Evolutionary conservation across 345 rosid species (phyloP).

Genomic region (Punica granatum): DNA sequence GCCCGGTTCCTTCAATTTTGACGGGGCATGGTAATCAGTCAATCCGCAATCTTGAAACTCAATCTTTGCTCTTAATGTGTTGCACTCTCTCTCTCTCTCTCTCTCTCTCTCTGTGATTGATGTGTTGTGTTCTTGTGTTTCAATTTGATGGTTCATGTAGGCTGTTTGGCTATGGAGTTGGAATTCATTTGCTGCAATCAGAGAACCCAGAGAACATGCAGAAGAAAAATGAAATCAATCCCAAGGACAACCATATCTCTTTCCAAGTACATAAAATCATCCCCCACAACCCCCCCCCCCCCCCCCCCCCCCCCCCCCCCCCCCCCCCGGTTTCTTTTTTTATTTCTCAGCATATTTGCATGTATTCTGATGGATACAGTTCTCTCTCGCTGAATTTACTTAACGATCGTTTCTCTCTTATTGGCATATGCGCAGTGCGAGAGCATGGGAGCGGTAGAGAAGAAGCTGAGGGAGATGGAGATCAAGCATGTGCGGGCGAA

Average conservation of each 20-base stretch:
- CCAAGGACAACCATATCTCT: constrained; percentile 83
- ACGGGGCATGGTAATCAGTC: constrained; percentile 75
- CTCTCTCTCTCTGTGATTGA: background rate
- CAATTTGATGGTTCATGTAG: constrained; percentile 15
- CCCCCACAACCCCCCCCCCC: too few relatives aligned
- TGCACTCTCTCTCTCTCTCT: too few relatives aligned
- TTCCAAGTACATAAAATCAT: constrained; percentile 59
- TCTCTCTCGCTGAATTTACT: too few relatives aligned
- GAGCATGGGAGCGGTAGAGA: constrained; percentile 74
- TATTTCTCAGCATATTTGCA: background rate
- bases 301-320: too few relatives aligned
- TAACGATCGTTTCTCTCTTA: too few relatives aligned
- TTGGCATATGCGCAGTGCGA: constrained; percentile 43
- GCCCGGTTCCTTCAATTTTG: constrained; percentile 77
- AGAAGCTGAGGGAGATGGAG: constrained; percentile 54
- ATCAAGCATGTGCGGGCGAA: constrained; percentile 37
- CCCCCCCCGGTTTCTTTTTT: background rate
- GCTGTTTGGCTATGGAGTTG: constrained; percentile 74
- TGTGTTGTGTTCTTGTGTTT: background rate
- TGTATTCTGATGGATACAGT: background rate
- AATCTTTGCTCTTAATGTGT: too few relatives aligned
- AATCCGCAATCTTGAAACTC: background rate
- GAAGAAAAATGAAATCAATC: constrained; percentile 60
- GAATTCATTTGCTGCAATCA: constrained; percentile 70
- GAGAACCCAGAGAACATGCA: constrained; percentile 53